A percentile compares a stretch with the other conserved stretches of the same genome.
Conservation (phyloP, 495 filamentous ascomycete species). For the Hypoxylon intermedium region DNA sequence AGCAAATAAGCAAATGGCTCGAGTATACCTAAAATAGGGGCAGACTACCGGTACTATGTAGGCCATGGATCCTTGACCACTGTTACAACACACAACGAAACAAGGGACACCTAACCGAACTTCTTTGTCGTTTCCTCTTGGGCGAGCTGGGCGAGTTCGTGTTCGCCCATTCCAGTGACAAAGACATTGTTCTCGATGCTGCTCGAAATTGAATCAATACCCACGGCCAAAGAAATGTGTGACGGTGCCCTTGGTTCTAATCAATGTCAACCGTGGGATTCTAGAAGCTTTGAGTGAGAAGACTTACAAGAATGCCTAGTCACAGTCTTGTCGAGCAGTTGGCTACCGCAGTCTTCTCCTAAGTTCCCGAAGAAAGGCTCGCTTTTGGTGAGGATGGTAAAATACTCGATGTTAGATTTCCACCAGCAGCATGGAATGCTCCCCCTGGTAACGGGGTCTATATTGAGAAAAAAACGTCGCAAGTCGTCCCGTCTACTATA, state of each 20-base stretch:
- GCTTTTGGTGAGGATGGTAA: conserved; percentile 2
- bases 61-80: conserved; percentile 2
- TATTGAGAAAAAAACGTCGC: conserved; percentile 41
- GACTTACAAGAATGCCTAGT: conserved; percentile 19
- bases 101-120: conserved; percentile 4
- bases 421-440: conserved; percentile 19
- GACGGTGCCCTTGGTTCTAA: conserved; percentile 13
- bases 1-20: not conserved
- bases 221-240: conserved; percentile 24
- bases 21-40: not conserved
- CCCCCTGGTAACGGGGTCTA: conserved; percentile 28
- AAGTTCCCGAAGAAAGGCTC: conserved; percentile 11
- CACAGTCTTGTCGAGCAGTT: not conserved
- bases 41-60: conserved; percentile 15
- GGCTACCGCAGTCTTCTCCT: conserved; percentile 1
- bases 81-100: conserved; percentile 16
- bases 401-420: conserved; percentile 6
- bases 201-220: conserved; percentile 19
- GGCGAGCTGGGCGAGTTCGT: not conserved
- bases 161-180: conserved; percentile 3
- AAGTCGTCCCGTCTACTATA: conserved; percentile 37
- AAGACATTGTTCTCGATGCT: conserved; percentile 33
- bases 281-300: conserved; percentile 15
- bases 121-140: conserved; percentile 1
- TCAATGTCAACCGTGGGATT: conserved; percentile 14